A percentile compares a stretch with the other conserved stretches of the same genome.
Evolutionary conservation across 2,329 filamentous ascomycete genomes (phyloP).

Genomic region (Apiospora pterosperma): DNA sequence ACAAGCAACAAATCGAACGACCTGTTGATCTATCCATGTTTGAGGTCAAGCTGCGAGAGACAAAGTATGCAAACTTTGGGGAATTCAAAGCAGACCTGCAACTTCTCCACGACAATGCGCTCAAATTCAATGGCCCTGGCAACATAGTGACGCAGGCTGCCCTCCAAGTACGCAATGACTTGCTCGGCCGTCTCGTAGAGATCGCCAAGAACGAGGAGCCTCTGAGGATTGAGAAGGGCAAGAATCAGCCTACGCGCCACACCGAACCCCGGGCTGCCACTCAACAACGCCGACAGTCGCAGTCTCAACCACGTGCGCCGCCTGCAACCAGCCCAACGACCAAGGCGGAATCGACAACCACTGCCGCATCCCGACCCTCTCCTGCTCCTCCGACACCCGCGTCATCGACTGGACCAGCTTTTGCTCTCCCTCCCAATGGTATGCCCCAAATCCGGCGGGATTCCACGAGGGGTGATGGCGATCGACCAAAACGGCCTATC

Average conservation of each 20-base stretch:
- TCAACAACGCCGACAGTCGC: slow-evolving; percentile 25
- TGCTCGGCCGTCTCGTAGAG: slow-evolving; percentile 43
- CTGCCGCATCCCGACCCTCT: slow-evolving; percentile 16
- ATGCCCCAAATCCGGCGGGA: slow-evolving; percentile 82
- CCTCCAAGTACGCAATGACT: slow-evolving; percentile 51
- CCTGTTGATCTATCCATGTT: slow-evolving; percentile 85
- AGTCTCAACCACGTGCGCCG: slow-evolving; percentile 11
- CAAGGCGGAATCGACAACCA: slow-evolving; percentile 24
- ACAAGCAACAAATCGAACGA: slow-evolving; percentile 62
- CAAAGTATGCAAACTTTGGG: slow-evolving; percentile 66
- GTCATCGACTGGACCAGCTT: slow-evolving; percentile 52
- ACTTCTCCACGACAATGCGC: slow-evolving; percentile 75
- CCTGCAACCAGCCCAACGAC: slow-evolving; percentile 30
- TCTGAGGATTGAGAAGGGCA: slow-evolving; percentile 57
- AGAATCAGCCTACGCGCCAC: slow-evolving; percentile 43
- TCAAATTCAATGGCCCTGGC: slow-evolving; percentile 75
- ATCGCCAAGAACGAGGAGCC: slow-evolving; percentile 49
- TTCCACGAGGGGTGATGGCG: slow-evolving; percentile 71
- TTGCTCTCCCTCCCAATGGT: slow-evolving; percentile 74
- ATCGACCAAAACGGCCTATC: slow-evolving; percentile 87
- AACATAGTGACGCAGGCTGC: slow-evolving; percentile 67
- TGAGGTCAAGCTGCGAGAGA: slow-evolving; percentile 72
- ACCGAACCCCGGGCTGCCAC: slow-evolving; percentile 39
- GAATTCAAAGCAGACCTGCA: slow-evolving; percentile 72
- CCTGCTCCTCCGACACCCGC: slow-evolving; percentile 29